phyloP scores from a whole-genome alignment of 129 eudicot species.

The Flaveria brownii region DNA sequence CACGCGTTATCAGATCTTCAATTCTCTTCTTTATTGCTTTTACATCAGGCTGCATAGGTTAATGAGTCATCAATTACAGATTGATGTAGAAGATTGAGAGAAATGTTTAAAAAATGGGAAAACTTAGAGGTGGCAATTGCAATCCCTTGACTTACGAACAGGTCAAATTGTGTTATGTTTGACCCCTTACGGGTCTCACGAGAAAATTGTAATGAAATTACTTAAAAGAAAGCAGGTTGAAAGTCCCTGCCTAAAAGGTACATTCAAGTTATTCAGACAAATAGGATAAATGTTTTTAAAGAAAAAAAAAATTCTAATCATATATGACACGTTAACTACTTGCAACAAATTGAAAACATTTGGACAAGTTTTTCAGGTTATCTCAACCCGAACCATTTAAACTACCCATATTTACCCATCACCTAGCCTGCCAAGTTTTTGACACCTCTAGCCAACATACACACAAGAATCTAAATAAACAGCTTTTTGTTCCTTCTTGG shows the following conservation, averaged over 20 bases:
- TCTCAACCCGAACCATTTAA: neutral
- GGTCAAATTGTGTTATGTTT: neutral
- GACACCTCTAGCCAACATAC: too few species aligned
- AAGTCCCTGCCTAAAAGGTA: too few species aligned
- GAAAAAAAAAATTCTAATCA: too few species aligned
- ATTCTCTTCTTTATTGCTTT: slow-evolving; percentile 94
- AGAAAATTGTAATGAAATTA: too few species aligned
- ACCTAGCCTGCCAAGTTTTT: neutral
- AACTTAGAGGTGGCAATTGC: neutral
- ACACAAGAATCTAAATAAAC: too few species aligned
- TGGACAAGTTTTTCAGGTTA: neutral
- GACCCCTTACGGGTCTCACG: neutral
- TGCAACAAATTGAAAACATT: too few species aligned
- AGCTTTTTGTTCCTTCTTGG: too few species aligned
- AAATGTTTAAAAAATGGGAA: neutral
- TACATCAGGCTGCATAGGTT: slow-evolving; percentile 71
- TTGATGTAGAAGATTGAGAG: neutral
- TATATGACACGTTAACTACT: too few species aligned
- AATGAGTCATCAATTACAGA: neutral
- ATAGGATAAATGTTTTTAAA: too few species aligned
- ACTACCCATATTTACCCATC: neutral
- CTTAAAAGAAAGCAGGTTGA: too few species aligned
- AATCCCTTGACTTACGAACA: neutral
- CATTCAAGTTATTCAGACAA: too few species aligned
- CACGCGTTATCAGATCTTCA: slow-evolving; percentile 87